A percentile compares a stretch with the other conserved stretches of the same genome.
These are phyloP conservation scores for Eucalyptus lansdowneana DNA, from an alignment of 345 rosid species.

Conservation along the genomic window DNA sequence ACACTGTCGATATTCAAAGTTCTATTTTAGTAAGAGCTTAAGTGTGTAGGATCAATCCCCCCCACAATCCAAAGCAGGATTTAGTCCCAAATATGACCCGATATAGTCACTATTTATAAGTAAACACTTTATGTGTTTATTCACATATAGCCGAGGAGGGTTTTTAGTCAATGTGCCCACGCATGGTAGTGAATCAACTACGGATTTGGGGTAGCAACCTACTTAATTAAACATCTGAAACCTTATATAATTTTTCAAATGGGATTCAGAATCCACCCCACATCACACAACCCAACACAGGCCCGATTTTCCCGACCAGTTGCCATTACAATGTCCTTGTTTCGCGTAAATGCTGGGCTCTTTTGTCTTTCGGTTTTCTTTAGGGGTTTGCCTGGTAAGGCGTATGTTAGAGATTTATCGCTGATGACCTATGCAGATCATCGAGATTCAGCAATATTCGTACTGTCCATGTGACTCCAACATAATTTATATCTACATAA, in stretches of 20 bases:
- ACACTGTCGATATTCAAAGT: not conserved
- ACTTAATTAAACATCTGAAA: not conserved
- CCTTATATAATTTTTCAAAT: not conserved
- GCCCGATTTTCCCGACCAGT: not conserved
- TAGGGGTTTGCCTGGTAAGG: not conserved
- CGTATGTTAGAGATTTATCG: not conserved
- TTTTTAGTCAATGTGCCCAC: not conserved
- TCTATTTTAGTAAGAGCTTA: not conserved
- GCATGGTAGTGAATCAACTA: not conserved
- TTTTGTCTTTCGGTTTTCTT: not conserved
- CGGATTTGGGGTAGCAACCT: not conserved
- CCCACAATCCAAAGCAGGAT: not conserved
- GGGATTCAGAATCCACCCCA: not conserved
- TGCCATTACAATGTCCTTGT: not conserved
- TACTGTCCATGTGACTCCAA: not conserved
- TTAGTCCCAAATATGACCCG: not conserved
- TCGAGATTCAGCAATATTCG: not conserved
- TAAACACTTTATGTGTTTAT: not conserved
- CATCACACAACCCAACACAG: not conserved
- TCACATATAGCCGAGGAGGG: not conserved
- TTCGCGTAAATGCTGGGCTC: not conserved
- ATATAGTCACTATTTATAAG: not conserved
- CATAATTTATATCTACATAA: not conserved
- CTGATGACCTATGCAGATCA: not conserved
- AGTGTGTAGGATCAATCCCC: not conserved